Percentiles rank a stretch among this genome's conserved stretches.
Conservation (phyloP, 768 basidiomycete species). For the Saitozyma podzolica region DNA sequence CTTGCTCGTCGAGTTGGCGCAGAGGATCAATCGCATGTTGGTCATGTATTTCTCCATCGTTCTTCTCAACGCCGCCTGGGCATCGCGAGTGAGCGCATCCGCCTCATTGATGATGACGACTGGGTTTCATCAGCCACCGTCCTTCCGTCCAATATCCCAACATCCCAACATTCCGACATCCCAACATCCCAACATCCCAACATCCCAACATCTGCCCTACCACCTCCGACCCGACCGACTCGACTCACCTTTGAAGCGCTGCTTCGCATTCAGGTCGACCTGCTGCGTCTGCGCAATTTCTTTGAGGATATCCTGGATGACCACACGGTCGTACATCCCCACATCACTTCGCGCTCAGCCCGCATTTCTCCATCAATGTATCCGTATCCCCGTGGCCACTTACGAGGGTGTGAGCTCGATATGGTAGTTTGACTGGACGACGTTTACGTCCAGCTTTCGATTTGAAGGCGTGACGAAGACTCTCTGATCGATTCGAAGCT, state of each 20-base stretch:
- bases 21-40: slow-evolving; percentile 93
- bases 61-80: slow-evolving; percentile 90
- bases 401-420: slow-evolving; percentile 97
- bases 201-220: background rate
- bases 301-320: slow-evolving; percentile 94
- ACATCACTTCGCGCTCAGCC: slow-evolving; percentile 68
- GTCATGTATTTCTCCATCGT: slow-evolving; percentile 99
- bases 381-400: background rate
- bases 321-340: slow-evolving; percentile 88
- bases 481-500: slow-evolving; percentile 98
- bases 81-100: slow-evolving; percentile 89
- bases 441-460: slow-evolving; percentile 90
- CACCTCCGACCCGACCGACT: background rate
- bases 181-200: background rate
- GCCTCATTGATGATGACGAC: slow-evolving; percentile 99
- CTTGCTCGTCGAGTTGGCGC: slow-evolving; percentile 90
- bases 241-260: slow-evolving; percentile 87
- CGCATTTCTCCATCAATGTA: background rate
- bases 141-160: background rate
- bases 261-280: slow-evolving; percentile 90
- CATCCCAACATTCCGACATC: background rate
- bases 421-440: slow-evolving; percentile 97
- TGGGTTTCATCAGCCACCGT: slow-evolving; percentile 46
- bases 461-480: slow-evolving; percentile 92
- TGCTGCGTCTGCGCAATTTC: slow-evolving; percentile 99